Base-by-base conservation (phyloP, 768 basidiomycete species). In the Rhizopogon vesiculosus region DNA sequence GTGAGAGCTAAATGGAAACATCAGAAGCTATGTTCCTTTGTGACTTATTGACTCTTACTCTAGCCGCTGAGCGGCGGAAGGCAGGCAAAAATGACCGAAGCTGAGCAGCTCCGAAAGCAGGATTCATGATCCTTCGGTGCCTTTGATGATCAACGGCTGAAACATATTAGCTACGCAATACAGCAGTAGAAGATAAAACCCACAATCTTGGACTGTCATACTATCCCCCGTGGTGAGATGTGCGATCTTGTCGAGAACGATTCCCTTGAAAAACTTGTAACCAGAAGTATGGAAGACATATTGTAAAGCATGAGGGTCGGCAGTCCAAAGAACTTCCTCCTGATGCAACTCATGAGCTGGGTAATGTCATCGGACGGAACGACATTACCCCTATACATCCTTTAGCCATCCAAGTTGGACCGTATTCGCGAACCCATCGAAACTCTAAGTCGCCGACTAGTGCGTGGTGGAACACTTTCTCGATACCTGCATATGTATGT, bases 391-490 rank as follows among this genome's bases (percentile, higher is more conserved):
- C 61, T 2, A 53, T 42, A 46, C 54, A 56, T 41, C 53, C 55
- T 40, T 52, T 57, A 3, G 46, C 55, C 40, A 59, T 59, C 59
- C 63, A 67, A 6, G 64, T 65, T 6, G 50, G 53, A 10, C 70
- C 70, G 29, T 66, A 72, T 50, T 62, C 58, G 8, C 59, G 58
- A 42, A 59, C 57, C 67, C 67, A 71, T 18, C 51, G 31, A 52
- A 67, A 67, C 19, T 68, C 67, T 6, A 65, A 43, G 42, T 72
- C 70, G 38, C 70, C 70, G 7, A 71, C 65, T 42, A 25, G 22
- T 71, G 60, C 22, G 60, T 53, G 28, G 69, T 55, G 56, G 45
- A 66, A 13, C 6, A 61, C 59, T 29, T 55, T 54, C 10, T 68
- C 63, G 49, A 62, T 61, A 22, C 70, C 71, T 70, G 22, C 18